Evolutionary conservation across 257 asterid species (phyloP).

Genomic region (Gynochthodes officinalis): DNA sequence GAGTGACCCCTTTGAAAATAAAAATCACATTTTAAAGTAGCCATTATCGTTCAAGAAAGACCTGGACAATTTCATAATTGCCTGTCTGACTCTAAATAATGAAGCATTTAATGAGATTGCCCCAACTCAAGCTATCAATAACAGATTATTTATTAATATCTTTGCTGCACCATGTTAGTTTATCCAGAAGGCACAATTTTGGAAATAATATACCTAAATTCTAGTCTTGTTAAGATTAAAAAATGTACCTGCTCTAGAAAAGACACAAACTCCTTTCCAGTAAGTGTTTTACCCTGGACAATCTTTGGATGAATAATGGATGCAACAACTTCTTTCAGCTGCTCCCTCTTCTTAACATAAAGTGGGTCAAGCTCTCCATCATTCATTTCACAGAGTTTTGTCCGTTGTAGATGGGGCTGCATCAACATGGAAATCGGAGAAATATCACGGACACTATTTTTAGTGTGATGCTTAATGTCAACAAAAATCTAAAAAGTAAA

Average conservation of each 20-base stretch:
- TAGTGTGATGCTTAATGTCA: background rate
- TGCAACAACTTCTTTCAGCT: conserved; percentile 72
- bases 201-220: background rate
- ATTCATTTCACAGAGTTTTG: conserved; percentile 91
- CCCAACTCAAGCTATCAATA: background rate
- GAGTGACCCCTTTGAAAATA: background rate
- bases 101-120: background rate
- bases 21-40: background rate
- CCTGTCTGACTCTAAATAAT: background rate
- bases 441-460: conserved; percentile 11
- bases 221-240: background rate
- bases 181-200: background rate
- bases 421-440: conserved; percentile 25
- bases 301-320: conserved; percentile 87
- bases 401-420: conserved; percentile 97
- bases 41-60: background rate
- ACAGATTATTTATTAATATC: background rate
- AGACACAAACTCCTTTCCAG: conserved; percentile 84
- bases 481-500: background rate
- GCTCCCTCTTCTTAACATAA: conserved; percentile 78
- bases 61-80: background rate
- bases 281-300: conserved; percentile 93
- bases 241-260: conserved; percentile 78
- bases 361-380: conserved; percentile 78
- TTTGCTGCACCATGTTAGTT: background rate